These are phyloP conservation scores for Hymenoscyphus albidus DNA, from an alignment of 2,329 filamentous ascomycete species.

Conservation along the genomic window DNA sequence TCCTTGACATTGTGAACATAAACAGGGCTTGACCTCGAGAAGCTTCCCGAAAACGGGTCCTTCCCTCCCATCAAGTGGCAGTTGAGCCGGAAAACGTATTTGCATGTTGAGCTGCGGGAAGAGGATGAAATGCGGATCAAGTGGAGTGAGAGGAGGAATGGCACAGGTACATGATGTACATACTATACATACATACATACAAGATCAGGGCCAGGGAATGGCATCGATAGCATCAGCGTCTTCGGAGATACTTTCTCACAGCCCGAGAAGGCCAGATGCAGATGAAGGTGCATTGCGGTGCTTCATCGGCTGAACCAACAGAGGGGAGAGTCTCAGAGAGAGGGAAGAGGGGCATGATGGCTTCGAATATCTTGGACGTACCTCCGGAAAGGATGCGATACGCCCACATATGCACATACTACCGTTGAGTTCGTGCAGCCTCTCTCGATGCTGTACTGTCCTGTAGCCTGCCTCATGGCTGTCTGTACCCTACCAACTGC, in stretches of 20 bases:
- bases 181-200: neutral
- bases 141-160: neutral
- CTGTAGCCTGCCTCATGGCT: too few relatives aligned
- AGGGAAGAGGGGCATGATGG: neutral
- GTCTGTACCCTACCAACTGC: too few relatives aligned
- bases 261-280: neutral
- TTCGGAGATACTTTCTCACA: slow-evolving; percentile 1
- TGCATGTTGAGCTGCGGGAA: neutral
- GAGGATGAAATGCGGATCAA: neutral
- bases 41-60: neutral
- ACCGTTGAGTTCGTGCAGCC: neutral
- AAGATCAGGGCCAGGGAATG: neutral
- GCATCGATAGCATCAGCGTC: neutral
- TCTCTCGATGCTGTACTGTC: neutral
- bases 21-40: slow-evolving; percentile 1
- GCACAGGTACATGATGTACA: too few relatives aligned
- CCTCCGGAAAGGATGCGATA: neutral
- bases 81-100: neutral
- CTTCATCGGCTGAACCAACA: neutral
- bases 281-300: neutral
- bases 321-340: neutral
- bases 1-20: slow-evolving; percentile 12
- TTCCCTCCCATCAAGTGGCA: neutral
- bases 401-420: neutral
- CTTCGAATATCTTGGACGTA: too few relatives aligned